Percentiles rank a stretch among this genome's conserved stretches.
Evolutionary conservation across 768 basidiomycete species (phyloP).

Genomic region (Thelephora aurantiotincta): DNA sequence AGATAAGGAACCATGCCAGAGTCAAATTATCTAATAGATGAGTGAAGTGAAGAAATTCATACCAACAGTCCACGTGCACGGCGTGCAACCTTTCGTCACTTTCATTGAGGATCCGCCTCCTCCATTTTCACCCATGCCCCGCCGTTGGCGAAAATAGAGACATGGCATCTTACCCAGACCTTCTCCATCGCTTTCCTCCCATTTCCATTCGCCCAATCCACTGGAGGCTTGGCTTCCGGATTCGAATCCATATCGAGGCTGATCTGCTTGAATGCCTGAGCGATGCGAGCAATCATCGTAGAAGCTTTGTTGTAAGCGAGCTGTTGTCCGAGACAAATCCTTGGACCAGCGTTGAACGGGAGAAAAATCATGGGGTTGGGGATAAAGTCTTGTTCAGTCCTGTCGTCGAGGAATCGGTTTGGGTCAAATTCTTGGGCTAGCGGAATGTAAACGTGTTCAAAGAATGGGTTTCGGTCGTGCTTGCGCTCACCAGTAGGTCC

Average conservation of each 20-base stretch:
- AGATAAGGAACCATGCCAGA: no score
- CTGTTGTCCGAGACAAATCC: conserved; percentile 46
- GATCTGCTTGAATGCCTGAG: conserved; percentile 11
- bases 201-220: conserved; percentile 2
- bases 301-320: conserved; percentile 18
- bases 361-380: conserved; percentile 61
- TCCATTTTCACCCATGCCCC: no score
- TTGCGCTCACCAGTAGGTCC: conserved; percentile 44
- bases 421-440: conserved; percentile 57
- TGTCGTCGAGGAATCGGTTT: conserved; percentile 54
- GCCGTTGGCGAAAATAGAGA: background rate
- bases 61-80: no score
- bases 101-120: no score
- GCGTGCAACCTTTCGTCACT: no score
- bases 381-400: conserved; percentile 44
- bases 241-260: conserved; percentile 8
- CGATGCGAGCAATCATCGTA: conserved; percentile 12
- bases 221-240: conserved; percentile 7
- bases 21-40: no score
- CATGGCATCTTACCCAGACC: background rate
- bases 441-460: background rate
- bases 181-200: conserved; percentile 1
- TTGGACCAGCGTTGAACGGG: conserved; percentile 22
- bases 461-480: background rate
- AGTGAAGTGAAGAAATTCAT: no score